Percentiles rank a stretch among this genome's conserved stretches.
These are phyloP conservation scores for Polyporus tsugae DNA, from an alignment of 1,284 basidiomycete genomes.

Conservation along the genomic window DNA sequence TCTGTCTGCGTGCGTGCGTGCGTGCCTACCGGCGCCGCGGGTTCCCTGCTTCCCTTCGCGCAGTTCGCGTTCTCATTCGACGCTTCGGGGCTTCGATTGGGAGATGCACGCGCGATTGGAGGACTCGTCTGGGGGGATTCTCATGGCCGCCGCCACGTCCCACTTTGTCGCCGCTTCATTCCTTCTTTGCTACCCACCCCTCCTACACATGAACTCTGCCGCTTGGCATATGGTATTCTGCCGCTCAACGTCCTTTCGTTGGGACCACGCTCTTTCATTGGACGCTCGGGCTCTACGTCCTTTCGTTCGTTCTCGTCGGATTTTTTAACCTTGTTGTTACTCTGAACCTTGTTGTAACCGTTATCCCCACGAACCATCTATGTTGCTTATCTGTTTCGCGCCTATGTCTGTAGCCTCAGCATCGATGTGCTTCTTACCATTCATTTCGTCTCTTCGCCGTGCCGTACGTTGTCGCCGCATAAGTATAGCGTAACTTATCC, in stretches of 20 bases:
- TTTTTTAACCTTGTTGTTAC: background rate
- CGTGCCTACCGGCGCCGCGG: constrained; percentile 8
- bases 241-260: background rate
- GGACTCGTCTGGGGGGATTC: constrained; percentile 16
- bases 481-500: constrained; percentile 13
- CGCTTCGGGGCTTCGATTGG: constrained; percentile 2
- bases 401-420: constrained; percentile 1
- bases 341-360: background rate
- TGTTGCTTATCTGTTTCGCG: background rate
- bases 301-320: background rate
- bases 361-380: background rate
- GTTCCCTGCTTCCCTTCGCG: constrained; percentile 7
- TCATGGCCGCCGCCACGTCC: constrained; percentile 30
- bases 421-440: background rate
- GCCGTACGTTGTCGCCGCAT: background rate
- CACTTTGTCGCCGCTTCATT: constrained; percentile 26
- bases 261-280: background rate
- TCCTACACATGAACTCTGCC: background rate
- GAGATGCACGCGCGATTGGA: constrained; percentile 23
- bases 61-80: constrained; percentile 10
- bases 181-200: constrained; percentile 8
- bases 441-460: constrained; percentile 1
- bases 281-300: background rate
- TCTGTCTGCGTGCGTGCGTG: constrained; percentile 4
- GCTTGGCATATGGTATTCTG: background rate